These are phyloP conservation scores for Linaria vulgaris DNA, from an alignment of 257 asterid genomes.

Conservation along the genomic window DNA sequence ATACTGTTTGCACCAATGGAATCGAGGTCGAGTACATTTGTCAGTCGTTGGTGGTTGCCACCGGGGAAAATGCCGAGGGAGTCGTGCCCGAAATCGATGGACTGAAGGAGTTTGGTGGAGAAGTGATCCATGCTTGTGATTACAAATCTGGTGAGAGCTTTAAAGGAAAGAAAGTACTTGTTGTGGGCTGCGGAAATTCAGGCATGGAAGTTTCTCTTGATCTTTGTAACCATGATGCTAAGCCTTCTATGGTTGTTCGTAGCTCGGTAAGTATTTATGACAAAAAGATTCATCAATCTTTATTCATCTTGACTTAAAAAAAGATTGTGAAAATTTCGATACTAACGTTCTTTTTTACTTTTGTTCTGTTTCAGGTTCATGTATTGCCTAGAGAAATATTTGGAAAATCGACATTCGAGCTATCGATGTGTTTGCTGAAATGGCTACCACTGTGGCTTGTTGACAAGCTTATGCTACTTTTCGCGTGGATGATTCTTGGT, in stretches of 20 bases:
- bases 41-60: conserved; percentile 86
- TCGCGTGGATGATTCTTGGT: conserved; percentile 78
- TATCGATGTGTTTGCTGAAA: conserved; percentile 59
- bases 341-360: conserved; percentile 24
- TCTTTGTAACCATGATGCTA: conserved; percentile 76
- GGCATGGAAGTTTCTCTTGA: conserved; percentile 99
- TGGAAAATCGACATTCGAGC: conserved; percentile 73
- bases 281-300: no score
- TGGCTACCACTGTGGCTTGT: conserved; percentile 91
- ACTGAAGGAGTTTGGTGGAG: conserved; percentile 56
- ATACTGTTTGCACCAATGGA: conserved; percentile 36
- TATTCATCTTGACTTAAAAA: neutral
- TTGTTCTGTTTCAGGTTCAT: conserved; percentile 67
- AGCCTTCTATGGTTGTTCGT: conserved; percentile 80
- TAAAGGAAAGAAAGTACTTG: conserved; percentile 73
- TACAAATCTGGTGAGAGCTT: conserved; percentile 69
- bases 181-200: conserved; percentile 86
- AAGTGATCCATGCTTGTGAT: conserved; percentile 73
- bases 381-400: conserved; percentile 73
- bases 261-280: conserved; percentile 60
- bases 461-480: conserved; percentile 57
- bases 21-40: conserved; percentile 76
- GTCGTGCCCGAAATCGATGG: conserved; percentile 80
- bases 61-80: conserved; percentile 79
- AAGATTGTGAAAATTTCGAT: neutral